These are phyloP conservation scores for Xylaria nigripes DNA, from an alignment of 495 filamentous ascomycete genomes.

Conservation along the genomic window DNA sequence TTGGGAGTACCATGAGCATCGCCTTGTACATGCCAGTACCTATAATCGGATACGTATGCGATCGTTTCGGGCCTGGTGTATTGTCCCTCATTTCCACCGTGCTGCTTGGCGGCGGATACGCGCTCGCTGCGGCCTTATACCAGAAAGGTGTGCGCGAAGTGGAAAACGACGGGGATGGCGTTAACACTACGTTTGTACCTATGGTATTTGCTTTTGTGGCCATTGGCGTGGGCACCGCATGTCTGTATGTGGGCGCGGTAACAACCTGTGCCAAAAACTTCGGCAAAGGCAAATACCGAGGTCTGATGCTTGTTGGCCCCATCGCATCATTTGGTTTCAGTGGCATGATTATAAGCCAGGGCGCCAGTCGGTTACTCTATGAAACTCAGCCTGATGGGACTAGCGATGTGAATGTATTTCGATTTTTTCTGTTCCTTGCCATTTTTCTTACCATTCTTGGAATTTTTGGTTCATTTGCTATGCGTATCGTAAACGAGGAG, in stretches of 20 bases:
- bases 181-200: constrained; percentile 58
- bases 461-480: constrained; percentile 60
- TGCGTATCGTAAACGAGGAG: constrained; percentile 54
- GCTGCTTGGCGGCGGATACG: constrained; percentile 73
- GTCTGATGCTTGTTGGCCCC: constrained; percentile 78
- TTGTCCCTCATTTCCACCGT: constrained; percentile 62
- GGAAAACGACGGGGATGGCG: constrained; percentile 33
- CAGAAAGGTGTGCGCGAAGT: constrained; percentile 47
- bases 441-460: constrained; percentile 59
- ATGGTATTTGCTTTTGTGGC: constrained; percentile 79
- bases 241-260: constrained; percentile 79
- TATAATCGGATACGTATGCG: constrained; percentile 82
- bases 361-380: constrained; percentile 71
- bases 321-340: constrained; percentile 91
- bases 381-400: constrained; percentile 52
- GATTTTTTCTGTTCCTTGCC: constrained; percentile 77
- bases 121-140: constrained; percentile 74
- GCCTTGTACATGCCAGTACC: constrained; percentile 85
- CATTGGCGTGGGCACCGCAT: constrained; percentile 73
- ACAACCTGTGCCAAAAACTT: constrained; percentile 98
- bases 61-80: constrained; percentile 70
- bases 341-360: constrained; percentile 88
- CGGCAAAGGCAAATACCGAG: constrained; percentile 76
- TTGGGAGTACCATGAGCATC: constrained; percentile 74
- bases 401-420: constrained; percentile 76